phyloP scores from a whole-genome alignment of 768 basidiomycete species.

The Lactarius hengduanensis region DNA sequence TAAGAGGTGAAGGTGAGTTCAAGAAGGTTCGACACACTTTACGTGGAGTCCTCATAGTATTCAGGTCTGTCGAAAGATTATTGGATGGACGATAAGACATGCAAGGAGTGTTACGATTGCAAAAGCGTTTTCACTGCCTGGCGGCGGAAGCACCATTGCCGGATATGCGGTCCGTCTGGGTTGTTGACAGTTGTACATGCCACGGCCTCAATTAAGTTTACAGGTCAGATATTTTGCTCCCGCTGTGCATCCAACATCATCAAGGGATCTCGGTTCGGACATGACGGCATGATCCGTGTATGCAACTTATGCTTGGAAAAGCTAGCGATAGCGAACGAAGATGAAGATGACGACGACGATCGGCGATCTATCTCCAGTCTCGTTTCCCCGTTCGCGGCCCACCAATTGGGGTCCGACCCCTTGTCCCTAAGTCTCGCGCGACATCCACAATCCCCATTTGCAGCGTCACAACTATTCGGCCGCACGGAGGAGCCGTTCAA shows the following conservation, averaged over 20 bases:
- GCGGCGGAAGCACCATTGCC: slow-evolving; percentile 95
- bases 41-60: slow-evolving; percentile 14
- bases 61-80: slow-evolving; percentile 88
- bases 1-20: slow-evolving; percentile 80
- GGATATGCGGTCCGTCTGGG: slow-evolving; percentile 77
- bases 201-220: background rate
- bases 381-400: slow-evolving; percentile 69
- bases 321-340: slow-evolving; percentile 82
- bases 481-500: slow-evolving; percentile 76
- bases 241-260: slow-evolving; percentile 97
- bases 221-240: slow-evolving; percentile 96
- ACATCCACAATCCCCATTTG: slow-evolving; percentile 83
- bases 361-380: slow-evolving; percentile 76
- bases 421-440: slow-evolving; percentile 40
- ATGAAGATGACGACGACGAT: slow-evolving; percentile 89
- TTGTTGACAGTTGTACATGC: background rate
- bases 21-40: slow-evolving; percentile 13
- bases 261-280: slow-evolving; percentile 89
- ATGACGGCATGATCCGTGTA: slow-evolving; percentile 92
- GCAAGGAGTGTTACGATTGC: slow-evolving; percentile 95
- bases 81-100: slow-evolving; percentile 98
- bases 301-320: slow-evolving; percentile 96
- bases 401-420: slow-evolving; percentile 62
- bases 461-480: slow-evolving; percentile 81
- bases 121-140: slow-evolving; percentile 92